Evolutionary conservation across 371 early-diverging fungal genomes (phyloP), one percentile per base, ranked within the genome.

Genomic region (Mortierella sp.): DNA sequence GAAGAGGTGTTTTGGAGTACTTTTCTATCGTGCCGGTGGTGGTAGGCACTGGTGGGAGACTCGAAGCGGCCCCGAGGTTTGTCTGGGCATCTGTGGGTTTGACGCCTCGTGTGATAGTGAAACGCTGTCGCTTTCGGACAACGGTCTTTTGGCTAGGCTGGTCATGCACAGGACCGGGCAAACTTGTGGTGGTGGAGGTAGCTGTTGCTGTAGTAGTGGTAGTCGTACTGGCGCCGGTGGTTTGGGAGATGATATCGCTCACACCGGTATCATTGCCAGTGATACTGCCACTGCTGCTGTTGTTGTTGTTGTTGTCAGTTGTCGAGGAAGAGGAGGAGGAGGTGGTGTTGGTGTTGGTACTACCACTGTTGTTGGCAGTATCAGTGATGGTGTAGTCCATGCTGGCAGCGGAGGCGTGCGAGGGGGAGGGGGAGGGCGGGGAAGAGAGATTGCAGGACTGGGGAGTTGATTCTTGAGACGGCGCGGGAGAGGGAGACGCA

Each of bases 51-150:
- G 30, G 31, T 10, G 47, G 31, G 5, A 21, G 43, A 4, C 39
- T 46, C 39, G 55, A 58, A 5, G 26, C 42, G 1, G 43, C 18
- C 19, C 39, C 39, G n/a, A 48, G n/a, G 18, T 38, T 18, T 5
- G 49, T 21, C 27, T 27, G 24, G 21, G 21, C 39, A 16, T 61
- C 65, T 1, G 31, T 23, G 18, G 41, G 10, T 24, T 34, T 24
- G 8, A 31, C 43, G 19, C 47, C 31, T 30, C 67, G 49, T 9
- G 73, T 28, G 2, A 64, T 19, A 0, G 63, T 67, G 56, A 72
- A 47, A 14, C 73, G 67, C 26, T 72, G 73, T n/a, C 73, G 48
- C 42, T 72, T 72, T 19, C 67, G 67, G 27, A 72, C 64, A 46
- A 63, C 46, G 3, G 64, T 14, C 24, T 64, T 58, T 18, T 49